Conservation (phyloP, 2,329 filamentous ascomycete species). For the Keithomyces neogunnii region DNA sequence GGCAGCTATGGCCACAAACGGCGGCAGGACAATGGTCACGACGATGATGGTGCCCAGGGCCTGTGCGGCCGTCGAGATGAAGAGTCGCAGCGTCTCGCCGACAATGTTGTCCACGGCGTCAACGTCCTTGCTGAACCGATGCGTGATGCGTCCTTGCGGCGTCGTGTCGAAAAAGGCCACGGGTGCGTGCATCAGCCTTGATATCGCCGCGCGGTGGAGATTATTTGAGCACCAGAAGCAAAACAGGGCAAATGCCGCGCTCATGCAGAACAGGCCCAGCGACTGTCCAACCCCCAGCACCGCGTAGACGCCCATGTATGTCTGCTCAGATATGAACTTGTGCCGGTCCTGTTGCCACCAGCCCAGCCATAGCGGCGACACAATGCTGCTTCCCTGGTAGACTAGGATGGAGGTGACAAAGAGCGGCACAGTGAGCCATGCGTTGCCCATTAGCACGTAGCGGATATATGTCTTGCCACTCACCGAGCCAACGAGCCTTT, state of each 20-base stretch:
- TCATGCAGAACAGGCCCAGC: conserved; percentile 51
- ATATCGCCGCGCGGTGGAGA: conserved; percentile 10
- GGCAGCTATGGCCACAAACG: conserved; percentile 71
- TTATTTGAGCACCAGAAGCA: conserved; percentile 38
- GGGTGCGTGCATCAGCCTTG: conserved; percentile 13
- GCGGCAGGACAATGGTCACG: conserved; percentile 72
- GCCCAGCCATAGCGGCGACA: conserved; percentile 46
- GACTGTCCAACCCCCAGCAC: conserved; percentile 47
- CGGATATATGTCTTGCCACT: conserved; percentile 53
- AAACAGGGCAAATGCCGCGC: conserved; percentile 43
- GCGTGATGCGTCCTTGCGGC: conserved; percentile 83
- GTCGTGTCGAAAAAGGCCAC: conserved; percentile 80
- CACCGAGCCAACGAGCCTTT: conserved; percentile 51
- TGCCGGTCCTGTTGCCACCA: conserved; percentile 57
- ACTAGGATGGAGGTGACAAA: conserved; percentile 41
- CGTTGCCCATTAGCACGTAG: conserved; percentile 53
- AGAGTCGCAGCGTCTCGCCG: conserved; percentile 35
- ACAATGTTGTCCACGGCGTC: conserved; percentile 89
- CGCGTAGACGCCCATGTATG: conserved; percentile 50
- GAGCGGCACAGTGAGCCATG: conserved; percentile 46
- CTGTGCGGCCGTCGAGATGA: conserved; percentile 54
- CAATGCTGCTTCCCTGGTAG: conserved; percentile 53
- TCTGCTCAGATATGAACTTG: conserved; percentile 23
- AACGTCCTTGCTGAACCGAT: conserved; percentile 87
- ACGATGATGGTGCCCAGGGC: conserved; percentile 64